Base-by-base conservation (phyloP, 2,329 filamentous ascomycete species). In the Xylariaceae sp. region DNA sequence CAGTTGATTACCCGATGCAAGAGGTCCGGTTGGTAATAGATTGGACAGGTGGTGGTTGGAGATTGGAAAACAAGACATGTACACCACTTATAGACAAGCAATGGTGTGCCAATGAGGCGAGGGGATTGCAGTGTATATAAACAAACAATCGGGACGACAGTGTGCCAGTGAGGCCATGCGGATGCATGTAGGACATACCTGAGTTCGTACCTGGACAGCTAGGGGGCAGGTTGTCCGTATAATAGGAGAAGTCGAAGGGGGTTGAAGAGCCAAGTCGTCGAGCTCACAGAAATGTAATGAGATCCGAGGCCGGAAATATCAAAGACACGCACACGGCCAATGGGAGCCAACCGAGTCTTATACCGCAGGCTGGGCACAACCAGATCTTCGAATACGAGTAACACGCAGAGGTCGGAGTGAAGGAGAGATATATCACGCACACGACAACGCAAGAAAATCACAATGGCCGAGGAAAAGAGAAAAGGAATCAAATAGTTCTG, bases 291-390 rank as follows among this genome's bases (percentile, higher is more conserved):
- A 5, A 30, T 30, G 23, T 30, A 30, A 51, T 51, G 49, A 35
- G 49, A 51, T 51, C 49, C 49, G 49, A 51, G 49, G 49, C 49
- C 49, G 49, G 49, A 51, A 51, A 51, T 51, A 35, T 35, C 49
- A n/a, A 3, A 35, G 10, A 13, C 11, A 45, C 41, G 2, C 30
- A 15, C 11, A 13, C 23, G 49, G 49, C 49, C 23, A 51, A 51
- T 50, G 48, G 13, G 6, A 50, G 11, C 30, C 18, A 51, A 35
- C 23, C 17, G 34, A 13, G 11, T 4, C 37, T 41, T 45, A 45
- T 6, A 30, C 17, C 6, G 11, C 17, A 7, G 9, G 13, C 49
- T 35, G 10, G 49, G 6, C 30, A 15, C 10, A 35, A 34, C 49
- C 8, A 3, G n/a, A 10, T 18, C 9, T 35, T 51, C 9, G 17